Conservation (phyloP, 495 filamentous ascomycete genomes). For the Daldinia loculata region DNA sequence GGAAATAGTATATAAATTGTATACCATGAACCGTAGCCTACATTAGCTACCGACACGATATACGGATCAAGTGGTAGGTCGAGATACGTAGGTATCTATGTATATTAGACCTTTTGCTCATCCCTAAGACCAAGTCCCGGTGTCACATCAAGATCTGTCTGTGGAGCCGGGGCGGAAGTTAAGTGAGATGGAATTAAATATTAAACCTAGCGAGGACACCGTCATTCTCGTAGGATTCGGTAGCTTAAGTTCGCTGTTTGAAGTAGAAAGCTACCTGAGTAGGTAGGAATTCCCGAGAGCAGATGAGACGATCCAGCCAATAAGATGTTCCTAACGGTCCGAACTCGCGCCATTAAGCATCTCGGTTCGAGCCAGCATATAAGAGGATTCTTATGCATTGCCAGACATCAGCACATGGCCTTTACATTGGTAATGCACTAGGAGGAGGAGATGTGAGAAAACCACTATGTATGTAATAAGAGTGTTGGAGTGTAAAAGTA, state of each 20-base stretch:
- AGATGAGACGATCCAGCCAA: not conserved
- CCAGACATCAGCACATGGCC: too few species aligned
- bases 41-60: not conserved
- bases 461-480: too few species aligned
- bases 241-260: not conserved
- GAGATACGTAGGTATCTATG: not conserved
- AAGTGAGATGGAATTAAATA: not conserved
- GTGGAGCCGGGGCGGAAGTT: not conserved
- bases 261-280: not conserved
- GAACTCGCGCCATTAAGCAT: not conserved
- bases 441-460: too few species aligned
- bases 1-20: conserved; percentile 1
- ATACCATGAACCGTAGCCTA: not conserved
- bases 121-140: not conserved
- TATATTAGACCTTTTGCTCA: not conserved
- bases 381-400: not conserved
- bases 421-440: too few species aligned
- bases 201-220: not conserved
- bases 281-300: not conserved
- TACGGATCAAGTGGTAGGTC: not conserved
- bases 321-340: not conserved
- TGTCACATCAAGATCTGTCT: not conserved
- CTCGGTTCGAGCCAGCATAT: not conserved
- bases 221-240: not conserved
- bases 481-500: too few species aligned